Evolutionary conservation across 495 filamentous ascomycete species (phyloP), one percentile per base, ranked within the genome.

Genomic region (Terfezia claveryi): DNA sequence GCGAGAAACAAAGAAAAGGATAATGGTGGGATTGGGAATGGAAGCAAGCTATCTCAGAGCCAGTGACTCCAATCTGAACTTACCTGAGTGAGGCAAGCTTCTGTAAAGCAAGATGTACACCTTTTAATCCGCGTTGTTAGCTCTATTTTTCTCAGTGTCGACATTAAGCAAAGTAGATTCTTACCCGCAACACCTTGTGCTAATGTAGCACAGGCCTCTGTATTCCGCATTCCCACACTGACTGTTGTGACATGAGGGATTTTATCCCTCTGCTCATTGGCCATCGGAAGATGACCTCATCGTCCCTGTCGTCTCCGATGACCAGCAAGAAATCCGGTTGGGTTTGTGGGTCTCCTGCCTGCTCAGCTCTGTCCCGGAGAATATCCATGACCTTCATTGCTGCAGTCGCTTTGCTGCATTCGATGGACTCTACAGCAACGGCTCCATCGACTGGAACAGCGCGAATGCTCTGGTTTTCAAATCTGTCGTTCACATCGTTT

Each of bases 211-310:
- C 76, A 81, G 10, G 88, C 88, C 67, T 91, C 84, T 0, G 87
- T 94, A 68, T 86, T 92, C 50, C 87, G 72, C 59, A 72, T 82
- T 14, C 88, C 87, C 54, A 95, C 69, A 53, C 79, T 86, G 17
- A 94, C 86, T 1, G 86, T 93, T 60, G 80, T 79, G 8, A 86
- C 81, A 55, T 85, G 73, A 37, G 78, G 67, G 49, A 92, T 72
- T 38, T 69, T 67, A 1, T 68, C 71, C 23, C 70, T 71, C 32
- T 93, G 68, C 37, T 78, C 72, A 67, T 94, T 93, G 32, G 87
- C 88, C 88, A 95, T 37, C 80, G 82, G 72, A 88, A 95, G 23
- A 93, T 80, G 50, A 85, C 80, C 64, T 94, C 88, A 60, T 95
- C 88, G 56, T 94, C 88, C 8, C 88, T 82, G 49, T 84, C 82